Base-by-base conservation (phyloP, 768 basidiomycete species). In the Candolleomyces aberdarensis region DNA sequence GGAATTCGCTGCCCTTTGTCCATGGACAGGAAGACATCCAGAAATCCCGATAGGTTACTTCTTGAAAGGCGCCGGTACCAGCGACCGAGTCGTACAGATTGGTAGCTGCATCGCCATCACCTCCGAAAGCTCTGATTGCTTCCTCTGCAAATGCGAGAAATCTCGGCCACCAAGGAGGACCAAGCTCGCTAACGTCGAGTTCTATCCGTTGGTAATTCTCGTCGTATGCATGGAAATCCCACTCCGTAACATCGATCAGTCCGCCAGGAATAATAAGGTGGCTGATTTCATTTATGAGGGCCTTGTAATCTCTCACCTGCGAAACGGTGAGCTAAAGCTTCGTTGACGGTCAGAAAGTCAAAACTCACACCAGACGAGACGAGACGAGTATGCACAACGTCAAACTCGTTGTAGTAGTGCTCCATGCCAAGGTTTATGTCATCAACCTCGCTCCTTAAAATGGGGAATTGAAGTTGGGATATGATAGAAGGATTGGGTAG, bases 351-450 rank as follows among this genome's bases (percentile, higher is more conserved):
- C 53, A 60, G 10, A 41, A 63, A n/a, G 46, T 47, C 31, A n/a
- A 32, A 48, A 76, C 88, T 69, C 67, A 91, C 91, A 41, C 91
- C 91, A 22, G 88, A 84, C 3, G 86, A 80, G 60, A 92, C 81
- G 43, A 92, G 80, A 22, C 87, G 85, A 36, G 83, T 82, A 67
- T 92, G 90, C 0, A 88, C 88, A 15, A 88, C 86, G 66, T 92
- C 82, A 74, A 92, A 92, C 61, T 86, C 82, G 10, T 86, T 86
- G 67, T 88, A 90, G 70, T 86, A 92, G 73, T 93, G 91, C 65
- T 92, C 89, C 22, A 93, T 75, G 3, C 91, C 91, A 17, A 92
- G 83, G 73, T 93, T 93, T 69, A 92, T 85, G 69, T 93, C 91
- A 69, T 92, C 91, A 8, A 92, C 82, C 71, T 93, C 91, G 66